Evolutionary conservation across 2,329 filamentous ascomycete species (phyloP).

Genomic region (Samsoniella hepiali): DNA sequence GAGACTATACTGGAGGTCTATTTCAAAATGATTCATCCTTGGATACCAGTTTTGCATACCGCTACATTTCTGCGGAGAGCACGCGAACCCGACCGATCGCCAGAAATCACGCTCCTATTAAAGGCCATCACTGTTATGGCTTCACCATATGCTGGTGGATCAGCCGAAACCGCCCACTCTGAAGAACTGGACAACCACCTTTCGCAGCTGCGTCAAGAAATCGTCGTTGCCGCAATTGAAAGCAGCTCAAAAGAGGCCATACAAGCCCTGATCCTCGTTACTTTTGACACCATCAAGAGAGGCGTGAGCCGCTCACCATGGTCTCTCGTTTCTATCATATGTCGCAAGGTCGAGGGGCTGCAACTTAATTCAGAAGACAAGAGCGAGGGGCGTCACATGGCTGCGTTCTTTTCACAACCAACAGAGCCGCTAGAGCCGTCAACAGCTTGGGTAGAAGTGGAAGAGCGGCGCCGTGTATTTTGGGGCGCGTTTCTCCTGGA

Average conservation of each 20-base stretch:
- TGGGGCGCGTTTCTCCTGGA: conserved; percentile 42
- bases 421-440: neutral
- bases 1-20: conserved; percentile 34
- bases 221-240: conserved; percentile 14
- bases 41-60: conserved; percentile 31
- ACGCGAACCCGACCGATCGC: neutral
- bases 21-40: conserved; percentile 37
- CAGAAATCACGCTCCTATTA: conserved; percentile 6
- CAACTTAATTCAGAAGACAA: conserved; percentile 15
- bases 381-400: neutral
- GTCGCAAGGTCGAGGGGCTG: conserved; percentile 19
- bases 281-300: conserved; percentile 20
- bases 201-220: neutral
- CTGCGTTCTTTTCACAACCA: conserved; percentile 7
- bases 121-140: conserved; percentile 18
- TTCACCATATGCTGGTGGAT: neutral
- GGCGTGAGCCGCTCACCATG: conserved; percentile 16
- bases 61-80: conserved; percentile 13
- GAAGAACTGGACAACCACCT: neutral
- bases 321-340: conserved; percentile 17
- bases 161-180: neutral
- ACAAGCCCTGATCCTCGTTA: conserved; percentile 17
- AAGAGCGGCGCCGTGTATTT: conserved; percentile 39
- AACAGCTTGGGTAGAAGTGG: conserved; percentile 35
- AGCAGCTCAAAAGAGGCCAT: conserved; percentile 18